Percentiles rank a stretch among this genome's conserved stretches.
Evolutionary conservation across 768 basidiomycete genomes (phyloP).

Genomic region (Rhizopogon sp.): DNA sequence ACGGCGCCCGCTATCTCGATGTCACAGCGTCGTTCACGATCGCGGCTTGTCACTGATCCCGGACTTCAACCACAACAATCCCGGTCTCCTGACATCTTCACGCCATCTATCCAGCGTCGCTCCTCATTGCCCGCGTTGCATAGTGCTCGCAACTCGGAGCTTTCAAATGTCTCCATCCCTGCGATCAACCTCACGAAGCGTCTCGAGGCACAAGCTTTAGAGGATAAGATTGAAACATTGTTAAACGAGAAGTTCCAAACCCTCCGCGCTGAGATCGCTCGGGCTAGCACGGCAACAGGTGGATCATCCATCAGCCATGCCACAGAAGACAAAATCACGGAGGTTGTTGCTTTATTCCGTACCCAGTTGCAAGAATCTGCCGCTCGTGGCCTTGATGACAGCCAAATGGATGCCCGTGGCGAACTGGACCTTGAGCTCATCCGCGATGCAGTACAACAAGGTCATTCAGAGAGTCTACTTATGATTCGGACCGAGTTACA

Average conservation of each 20-base stretch:
- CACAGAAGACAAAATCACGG: conserved; percentile 60
- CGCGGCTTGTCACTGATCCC: conserved; percentile 57
- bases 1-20: conserved; percentile 63
- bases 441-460: conserved; percentile 62
- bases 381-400: conserved; percentile 50
- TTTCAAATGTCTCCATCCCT: conserved; percentile 39
- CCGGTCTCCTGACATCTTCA: conserved; percentile 37
- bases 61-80: conserved; percentile 29
- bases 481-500: conserved; percentile 58
- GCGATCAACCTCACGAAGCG: conserved; percentile 49
- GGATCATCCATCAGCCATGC: conserved; percentile 33
- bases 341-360: conserved; percentile 64
- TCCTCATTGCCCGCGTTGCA: conserved; percentile 56
- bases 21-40: conserved; percentile 51
- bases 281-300: conserved; percentile 13
- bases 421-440: conserved; percentile 78
- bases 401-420: conserved; percentile 65
- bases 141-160: conserved; percentile 38
- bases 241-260: conserved; percentile 65
- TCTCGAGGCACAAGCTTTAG: conserved; percentile 56
- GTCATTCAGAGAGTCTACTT: conserved; percentile 55
- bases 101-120: conserved; percentile 40
- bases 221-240: conserved; percentile 55
- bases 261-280: conserved; percentile 38
- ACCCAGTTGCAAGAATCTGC: conserved; percentile 63